Percentiles rank a stretch among this genome's conserved stretches.
Evolutionary conservation across 2,329 filamentous ascomycete genomes (phyloP).

Genomic region (Aspergillus sojae): DNA sequence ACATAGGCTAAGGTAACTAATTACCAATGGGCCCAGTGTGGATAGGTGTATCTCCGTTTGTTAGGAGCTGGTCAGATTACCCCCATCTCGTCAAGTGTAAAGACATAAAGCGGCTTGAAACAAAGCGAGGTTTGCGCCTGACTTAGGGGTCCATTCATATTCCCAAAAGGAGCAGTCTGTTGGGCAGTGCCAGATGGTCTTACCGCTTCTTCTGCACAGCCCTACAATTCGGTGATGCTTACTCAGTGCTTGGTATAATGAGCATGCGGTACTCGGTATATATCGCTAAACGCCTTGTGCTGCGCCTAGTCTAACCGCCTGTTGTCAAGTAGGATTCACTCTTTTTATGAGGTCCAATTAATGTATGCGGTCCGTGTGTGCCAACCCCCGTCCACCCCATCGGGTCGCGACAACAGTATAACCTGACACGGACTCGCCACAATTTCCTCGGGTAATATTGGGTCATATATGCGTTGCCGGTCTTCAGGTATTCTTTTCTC

Average conservation of each 20-base stretch:
- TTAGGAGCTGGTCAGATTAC: too few relatives aligned
- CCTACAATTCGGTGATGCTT: not conserved
- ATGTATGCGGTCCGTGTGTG: not conserved
- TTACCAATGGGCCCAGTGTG: not conserved
- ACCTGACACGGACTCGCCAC: not conserved
- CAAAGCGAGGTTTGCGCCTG: not conserved
- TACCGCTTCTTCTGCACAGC: not conserved
- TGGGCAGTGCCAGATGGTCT: not conserved
- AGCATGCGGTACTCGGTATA: not conserved
- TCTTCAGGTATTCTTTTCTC: constrained; percentile 17
- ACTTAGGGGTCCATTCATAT: not conserved
- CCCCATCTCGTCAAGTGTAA: too few relatives aligned
- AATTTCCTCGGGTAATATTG: not conserved
- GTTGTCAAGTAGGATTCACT: not conserved
- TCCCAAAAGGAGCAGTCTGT: not conserved
- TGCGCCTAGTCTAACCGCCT: not conserved
- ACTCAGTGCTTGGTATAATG: not conserved
- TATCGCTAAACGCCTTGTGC: not conserved
- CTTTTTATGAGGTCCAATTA: not conserved
- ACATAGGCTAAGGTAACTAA: too few relatives aligned
- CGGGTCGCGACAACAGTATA: not conserved
- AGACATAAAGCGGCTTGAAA: not conserved
- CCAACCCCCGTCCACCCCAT: not conserved
- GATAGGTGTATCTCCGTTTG: not conserved
- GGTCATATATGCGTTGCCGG: constrained; percentile 6